These are phyloP conservation scores for Colletotrichum lupini DNA, from an alignment of 2,329 filamentous ascomycete genomes.

Conservation along the genomic window DNA sequence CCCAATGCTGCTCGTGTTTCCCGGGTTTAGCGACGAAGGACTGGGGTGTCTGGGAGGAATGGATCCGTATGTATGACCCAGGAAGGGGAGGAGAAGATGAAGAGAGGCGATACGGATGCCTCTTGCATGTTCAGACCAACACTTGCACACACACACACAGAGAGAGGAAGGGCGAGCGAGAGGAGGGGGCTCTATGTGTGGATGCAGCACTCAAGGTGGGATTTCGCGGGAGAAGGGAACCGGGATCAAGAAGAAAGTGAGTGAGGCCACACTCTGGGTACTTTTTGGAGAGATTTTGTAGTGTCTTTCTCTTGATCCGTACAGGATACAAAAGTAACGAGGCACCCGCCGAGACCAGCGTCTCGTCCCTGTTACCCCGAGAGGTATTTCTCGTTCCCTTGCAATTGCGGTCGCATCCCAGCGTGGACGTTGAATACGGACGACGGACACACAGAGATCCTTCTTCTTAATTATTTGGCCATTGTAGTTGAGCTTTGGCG, in stretches of 20 bases:
- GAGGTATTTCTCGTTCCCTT: conserved; percentile 22
- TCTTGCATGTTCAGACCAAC: not conserved
- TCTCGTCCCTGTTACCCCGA: conserved; percentile 21
- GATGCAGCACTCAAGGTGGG: not conserved
- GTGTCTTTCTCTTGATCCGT: not conserved
- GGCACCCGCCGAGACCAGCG: conserved; percentile 32
- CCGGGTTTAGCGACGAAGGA: conserved; percentile 41
- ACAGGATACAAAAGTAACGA: conserved; percentile 34
- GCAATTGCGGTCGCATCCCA: conserved; percentile 11
- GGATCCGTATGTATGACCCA: not conserved
- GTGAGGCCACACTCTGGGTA: not conserved
- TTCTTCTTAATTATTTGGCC: not conserved
- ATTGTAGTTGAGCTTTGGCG: conserved; percentile 11
- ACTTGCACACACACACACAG: not conserved
- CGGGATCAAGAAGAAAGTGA: not conserved
- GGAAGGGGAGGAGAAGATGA: not conserved
- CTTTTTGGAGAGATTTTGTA: not conserved
- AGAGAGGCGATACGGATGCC: not conserved
- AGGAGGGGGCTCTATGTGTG: not conserved
- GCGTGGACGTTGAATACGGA: not conserved
- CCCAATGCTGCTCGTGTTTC: conserved; percentile 39
- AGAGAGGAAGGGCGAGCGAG: not conserved
- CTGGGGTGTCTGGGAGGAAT: not conserved
- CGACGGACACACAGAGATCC: not conserved
- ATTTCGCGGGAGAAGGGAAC: conserved; percentile 1